These are phyloP conservation scores for Lantana camara DNA, from an alignment of 257 asterid genomes.

Conservation along the genomic window DNA sequence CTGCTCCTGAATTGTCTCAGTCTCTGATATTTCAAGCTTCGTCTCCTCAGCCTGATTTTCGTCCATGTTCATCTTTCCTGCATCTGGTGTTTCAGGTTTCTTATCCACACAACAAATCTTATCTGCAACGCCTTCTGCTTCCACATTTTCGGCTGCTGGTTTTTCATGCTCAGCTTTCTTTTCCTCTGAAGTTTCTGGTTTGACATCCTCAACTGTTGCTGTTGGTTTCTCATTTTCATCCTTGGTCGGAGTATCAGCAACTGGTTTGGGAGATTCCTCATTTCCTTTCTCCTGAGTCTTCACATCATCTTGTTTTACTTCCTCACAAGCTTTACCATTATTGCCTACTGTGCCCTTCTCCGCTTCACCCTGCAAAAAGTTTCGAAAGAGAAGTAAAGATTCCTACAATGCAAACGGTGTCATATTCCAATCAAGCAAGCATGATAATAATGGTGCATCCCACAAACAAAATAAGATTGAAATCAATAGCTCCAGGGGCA, in stretches of 20 bases:
- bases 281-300: conserved; percentile 17
- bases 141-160: conserved; percentile 8
- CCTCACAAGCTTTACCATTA: conserved; percentile 21
- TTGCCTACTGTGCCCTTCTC: conserved; percentile 24
- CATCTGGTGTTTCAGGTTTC: conserved; percentile 11
- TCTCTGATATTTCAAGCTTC: conserved; percentile 15
- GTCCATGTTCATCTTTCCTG: conserved; percentile 17
- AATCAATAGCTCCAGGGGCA: not conserved
- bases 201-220: conserved; percentile 6
- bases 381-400: too few relatives aligned
- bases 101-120: conserved; percentile 16
- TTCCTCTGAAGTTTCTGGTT: conserved; percentile 18
- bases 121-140: conserved; percentile 2
- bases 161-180: conserved; percentile 17
- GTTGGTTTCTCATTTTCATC: conserved; percentile 23
- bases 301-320: conserved; percentile 17
- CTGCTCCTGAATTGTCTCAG: conserved; percentile 8
- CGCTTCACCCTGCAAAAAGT: conserved; percentile 26
- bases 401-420: too few relatives aligned
- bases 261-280: conserved; percentile 24
- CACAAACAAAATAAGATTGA: conserved; percentile 13
- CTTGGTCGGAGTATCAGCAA: conserved; percentile 26
- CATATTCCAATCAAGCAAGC: conserved; percentile 4
- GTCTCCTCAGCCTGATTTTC: conserved; percentile 6
- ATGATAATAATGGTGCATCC: too few relatives aligned